A percentile compares a stretch with the other conserved stretches of the same genome.
These are phyloP conservation scores for Pichia rugopelliculosa DNA, from an alignment of 805 yeast species.

Conservation along the genomic window DNA sequence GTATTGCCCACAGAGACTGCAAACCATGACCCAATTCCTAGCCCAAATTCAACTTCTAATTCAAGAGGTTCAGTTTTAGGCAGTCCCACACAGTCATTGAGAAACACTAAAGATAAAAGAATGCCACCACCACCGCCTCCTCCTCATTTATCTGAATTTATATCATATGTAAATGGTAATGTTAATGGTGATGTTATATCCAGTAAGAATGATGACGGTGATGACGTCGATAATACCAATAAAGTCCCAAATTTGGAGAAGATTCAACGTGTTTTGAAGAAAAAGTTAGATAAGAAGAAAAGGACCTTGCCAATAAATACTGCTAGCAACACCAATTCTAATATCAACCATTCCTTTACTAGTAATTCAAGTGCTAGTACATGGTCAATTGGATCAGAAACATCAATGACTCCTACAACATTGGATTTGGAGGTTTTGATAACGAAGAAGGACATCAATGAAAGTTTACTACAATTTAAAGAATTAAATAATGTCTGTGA, in stretches of 20 bases:
- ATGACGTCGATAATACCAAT: background rate
- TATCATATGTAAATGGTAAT: slow-evolving; percentile 39
- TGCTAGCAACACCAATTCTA: background rate
- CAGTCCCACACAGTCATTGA: slow-evolving; percentile 2
- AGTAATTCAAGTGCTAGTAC: background rate
- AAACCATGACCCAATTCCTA: background rate
- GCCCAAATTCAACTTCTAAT: background rate
- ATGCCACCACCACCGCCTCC: slow-evolving; percentile 28
- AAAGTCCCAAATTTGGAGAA: background rate
- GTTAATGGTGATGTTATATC: slow-evolving; percentile 11
- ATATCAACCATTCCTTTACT: background rate
- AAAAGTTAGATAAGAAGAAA: background rate
- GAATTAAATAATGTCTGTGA: slow-evolving; percentile 52
- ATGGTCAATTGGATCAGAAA: slow-evolving; percentile 8
- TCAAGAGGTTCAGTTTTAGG: background rate
- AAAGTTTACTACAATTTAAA: slow-evolving; percentile 41
- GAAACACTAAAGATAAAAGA: slow-evolving; percentile 1
- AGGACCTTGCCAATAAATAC: background rate
- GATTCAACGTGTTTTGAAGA: background rate
- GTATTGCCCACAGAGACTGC: background rate
- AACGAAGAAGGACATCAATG: slow-evolving; percentile 51
- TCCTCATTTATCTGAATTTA: slow-evolving; percentile 55
- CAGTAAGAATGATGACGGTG: background rate
- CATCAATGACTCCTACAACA: slow-evolving; percentile 45
- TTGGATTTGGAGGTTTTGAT: slow-evolving; percentile 54